Base-by-base conservation (phyloP, 2,329 filamentous ascomycete genomes). In the Exophiala viscosa region DNA sequence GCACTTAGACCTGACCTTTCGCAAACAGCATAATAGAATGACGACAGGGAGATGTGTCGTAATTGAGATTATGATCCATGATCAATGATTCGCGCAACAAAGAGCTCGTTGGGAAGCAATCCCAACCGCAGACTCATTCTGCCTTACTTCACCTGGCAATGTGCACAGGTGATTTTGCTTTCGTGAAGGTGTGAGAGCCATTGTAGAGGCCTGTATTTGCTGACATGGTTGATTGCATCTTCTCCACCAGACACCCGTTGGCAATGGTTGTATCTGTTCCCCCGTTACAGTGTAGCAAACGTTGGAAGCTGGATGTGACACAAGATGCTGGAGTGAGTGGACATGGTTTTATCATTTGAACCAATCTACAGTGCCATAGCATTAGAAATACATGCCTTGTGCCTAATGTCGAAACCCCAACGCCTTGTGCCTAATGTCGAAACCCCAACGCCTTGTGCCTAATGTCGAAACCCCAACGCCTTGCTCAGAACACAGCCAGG, bases 401-500 rank as follows among this genome's bases (percentile, higher is more conserved):
- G 32, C 14, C 31, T n/a, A 35, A 14, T 33, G n/a, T 45, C 39
- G 23, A 40, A 41, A 41, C 39, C 39, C 39, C n/a, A n/a, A 17
- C 11, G 6, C 44, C 6, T 14, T 17, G n/a, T 13, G 31, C n/a
- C 28, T 28, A 33, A 13, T 31, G n/a, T 45, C 39, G 23, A 40
- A 41, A 41, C 39, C 39, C 39, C n/a, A n/a, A 17, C 11, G 6
- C 44, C 6, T 14, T 17, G n/a, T 13, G 31, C n/a, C 28, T 28
- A 33, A 13, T 31, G n/a, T 45, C 18, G 28, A 18, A 42, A 42
- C 41, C 54, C 57, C 58, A 54, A 39, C 58, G 55, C 58, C 58
- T 45, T 39, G 58, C 58, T 60, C 47, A 58, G 48, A 53, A 31
- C 38, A 39, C 31, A 54, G 15, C 23, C n/a, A 48, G 23, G 45